phyloP scores from a whole-genome alignment of 495 filamentous ascomycete species.

The Choiromyces venosus region DNA sequence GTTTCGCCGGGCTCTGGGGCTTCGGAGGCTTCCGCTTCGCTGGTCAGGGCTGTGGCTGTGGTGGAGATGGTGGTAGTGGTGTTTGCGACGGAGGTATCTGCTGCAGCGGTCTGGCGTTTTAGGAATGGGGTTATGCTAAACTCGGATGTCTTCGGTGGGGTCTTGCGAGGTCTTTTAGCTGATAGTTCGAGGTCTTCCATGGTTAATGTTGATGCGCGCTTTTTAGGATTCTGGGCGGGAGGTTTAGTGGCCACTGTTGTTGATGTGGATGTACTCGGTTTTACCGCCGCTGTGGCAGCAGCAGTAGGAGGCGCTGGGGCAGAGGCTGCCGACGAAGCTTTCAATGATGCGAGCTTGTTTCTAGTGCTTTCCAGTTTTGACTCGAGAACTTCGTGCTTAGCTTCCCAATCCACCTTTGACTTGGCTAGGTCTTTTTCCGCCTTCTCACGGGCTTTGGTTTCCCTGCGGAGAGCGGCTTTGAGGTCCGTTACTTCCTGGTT shows the following conservation, averaged over 20 bases:
- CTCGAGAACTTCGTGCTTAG: slow-evolving; percentile 81
- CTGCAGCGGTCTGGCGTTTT: slow-evolving; percentile 25
- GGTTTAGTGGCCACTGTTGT: slow-evolving; percentile 5
- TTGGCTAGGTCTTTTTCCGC: slow-evolving; percentile 50
- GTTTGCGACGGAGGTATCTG: slow-evolving; percentile 1
- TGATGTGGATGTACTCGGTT: neutral
- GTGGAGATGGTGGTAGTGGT: slow-evolving; percentile 15
- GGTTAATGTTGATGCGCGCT: slow-evolving; percentile 24
- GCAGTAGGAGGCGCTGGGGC: neutral
- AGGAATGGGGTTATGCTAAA: slow-evolving; percentile 40
- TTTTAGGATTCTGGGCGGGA: slow-evolving; percentile 9
- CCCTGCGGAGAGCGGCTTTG: slow-evolving; percentile 77
- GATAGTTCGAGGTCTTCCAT: slow-evolving; percentile 34
- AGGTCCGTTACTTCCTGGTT: slow-evolving; percentile 71
- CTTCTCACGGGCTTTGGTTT: slow-evolving; percentile 75
- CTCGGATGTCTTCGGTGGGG: slow-evolving; percentile 25
- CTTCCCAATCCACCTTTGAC: slow-evolving; percentile 57
- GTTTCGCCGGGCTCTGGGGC: slow-evolving; percentile 19
- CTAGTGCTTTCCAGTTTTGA: slow-evolving; percentile 49
- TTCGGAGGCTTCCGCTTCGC: neutral
- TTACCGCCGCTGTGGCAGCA: neutral
- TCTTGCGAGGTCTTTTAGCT: slow-evolving; percentile 26
- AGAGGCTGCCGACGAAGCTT: neutral
- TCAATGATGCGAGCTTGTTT: slow-evolving; percentile 40
- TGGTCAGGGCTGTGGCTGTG: neutral